phyloP scores from a whole-genome alignment of 306 rosid species.

The Prunus mongolica region DNA sequence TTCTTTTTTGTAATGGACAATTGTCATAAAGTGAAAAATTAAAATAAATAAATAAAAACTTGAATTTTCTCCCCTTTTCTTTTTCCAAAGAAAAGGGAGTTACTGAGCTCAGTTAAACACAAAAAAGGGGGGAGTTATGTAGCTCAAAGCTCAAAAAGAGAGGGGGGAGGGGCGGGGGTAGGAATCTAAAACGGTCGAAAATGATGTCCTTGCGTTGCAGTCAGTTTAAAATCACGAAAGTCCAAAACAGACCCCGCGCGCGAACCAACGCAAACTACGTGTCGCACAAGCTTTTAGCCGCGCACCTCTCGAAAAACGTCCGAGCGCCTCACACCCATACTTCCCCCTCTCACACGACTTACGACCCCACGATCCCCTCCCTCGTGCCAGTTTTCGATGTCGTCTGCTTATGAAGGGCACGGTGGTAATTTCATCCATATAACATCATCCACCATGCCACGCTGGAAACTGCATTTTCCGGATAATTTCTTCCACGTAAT shows the following conservation, averaged over 20 bases:
- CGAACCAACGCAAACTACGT: background rate
- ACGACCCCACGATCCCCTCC: slow-evolving; percentile 1
- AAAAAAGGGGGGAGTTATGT: background rate
- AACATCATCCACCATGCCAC: background rate
- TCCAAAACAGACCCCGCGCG: background rate
- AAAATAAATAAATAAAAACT: background rate
- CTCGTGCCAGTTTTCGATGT: slow-evolving; percentile 21
- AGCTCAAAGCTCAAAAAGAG: background rate
- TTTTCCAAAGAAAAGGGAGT: background rate
- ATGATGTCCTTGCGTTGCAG: background rate
- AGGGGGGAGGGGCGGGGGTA: background rate
- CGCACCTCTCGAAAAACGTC: slow-evolving; percentile 20
- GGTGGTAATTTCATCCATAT: background rate
- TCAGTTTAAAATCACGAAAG: slow-evolving; percentile 1
- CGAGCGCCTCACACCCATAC: slow-evolving; percentile 4
- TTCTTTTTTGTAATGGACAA: background rate
- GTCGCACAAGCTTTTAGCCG: background rate
- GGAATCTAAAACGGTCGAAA: background rate
- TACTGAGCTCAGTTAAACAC: background rate
- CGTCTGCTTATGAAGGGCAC: slow-evolving; percentile 17
- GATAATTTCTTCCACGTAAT: slow-evolving; percentile 28
- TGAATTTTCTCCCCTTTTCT: background rate
- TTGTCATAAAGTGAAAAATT: background rate
- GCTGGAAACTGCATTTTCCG: slow-evolving; percentile 1
- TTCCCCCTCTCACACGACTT: slow-evolving; percentile 8